These are phyloP conservation scores for Xylaria sp. DNA, from an alignment of 2,329 filamentous ascomycete genomes.

Conservation along the genomic window DNA sequence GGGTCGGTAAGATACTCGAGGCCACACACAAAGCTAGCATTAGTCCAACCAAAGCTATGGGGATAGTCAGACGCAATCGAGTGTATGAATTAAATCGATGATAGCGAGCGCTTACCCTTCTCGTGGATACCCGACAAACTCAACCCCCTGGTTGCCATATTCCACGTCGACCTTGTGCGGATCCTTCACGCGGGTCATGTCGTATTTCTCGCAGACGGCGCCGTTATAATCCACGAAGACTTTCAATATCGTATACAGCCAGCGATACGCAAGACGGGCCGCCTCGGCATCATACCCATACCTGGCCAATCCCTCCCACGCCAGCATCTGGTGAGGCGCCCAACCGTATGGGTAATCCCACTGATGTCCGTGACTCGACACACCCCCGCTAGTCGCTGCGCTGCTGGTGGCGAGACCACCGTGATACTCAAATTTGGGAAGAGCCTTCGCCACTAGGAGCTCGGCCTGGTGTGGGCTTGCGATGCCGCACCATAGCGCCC, in stretches of 20 bases:
- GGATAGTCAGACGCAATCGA: background rate
- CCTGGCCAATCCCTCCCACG: conserved; percentile 8
- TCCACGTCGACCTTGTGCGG: conserved; percentile 11
- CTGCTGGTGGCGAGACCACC: conserved; percentile 12
- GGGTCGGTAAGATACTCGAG: background rate
- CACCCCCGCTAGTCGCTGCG: background rate
- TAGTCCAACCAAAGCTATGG: conserved; percentile 15
- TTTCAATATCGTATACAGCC: conserved; percentile 16
- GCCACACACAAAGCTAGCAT: conserved; percentile 13
- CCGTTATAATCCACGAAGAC: conserved; percentile 20
- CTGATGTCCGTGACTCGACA: background rate
- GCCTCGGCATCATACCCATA: conserved; percentile 9
- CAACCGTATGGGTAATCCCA: conserved; percentile 20
- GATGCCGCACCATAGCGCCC: conserved; percentile 18
- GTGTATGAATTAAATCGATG: background rate
- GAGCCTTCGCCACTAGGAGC: background rate
- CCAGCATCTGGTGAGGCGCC: conserved; percentile 19
- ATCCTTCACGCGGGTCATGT: conserved; percentile 4
- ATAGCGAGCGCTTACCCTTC: conserved; percentile 8
- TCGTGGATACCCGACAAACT: conserved; percentile 8
- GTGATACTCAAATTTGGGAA: conserved; percentile 6
- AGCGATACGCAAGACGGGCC: conserved; percentile 13
- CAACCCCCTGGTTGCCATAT: conserved; percentile 15
- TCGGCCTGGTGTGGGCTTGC: conserved; percentile 5
- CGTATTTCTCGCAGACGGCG: conserved; percentile 18